Percentiles rank a stretch among this genome's conserved stretches.
These are phyloP conservation scores for Dispira simplex DNA, from an alignment of 192 early-diverging fungal species.

Conservation along the genomic window DNA sequence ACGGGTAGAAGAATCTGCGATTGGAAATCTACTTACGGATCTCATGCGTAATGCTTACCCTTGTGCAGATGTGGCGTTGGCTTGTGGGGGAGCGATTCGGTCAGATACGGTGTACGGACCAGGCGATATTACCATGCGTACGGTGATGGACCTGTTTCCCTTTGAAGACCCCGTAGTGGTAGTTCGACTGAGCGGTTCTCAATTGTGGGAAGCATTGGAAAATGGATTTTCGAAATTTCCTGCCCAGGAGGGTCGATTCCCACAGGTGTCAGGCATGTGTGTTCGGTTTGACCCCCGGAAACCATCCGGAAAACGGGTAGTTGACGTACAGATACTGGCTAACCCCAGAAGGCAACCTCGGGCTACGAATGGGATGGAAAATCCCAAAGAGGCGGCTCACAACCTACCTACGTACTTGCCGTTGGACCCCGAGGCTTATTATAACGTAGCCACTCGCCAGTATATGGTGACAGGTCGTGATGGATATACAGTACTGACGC, in stretches of 20 bases:
- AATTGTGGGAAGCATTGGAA: conserved; percentile 44
- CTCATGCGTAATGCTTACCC: conserved; percentile 40
- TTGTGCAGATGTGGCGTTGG: conserved; percentile 21
- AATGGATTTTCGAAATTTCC: conserved; percentile 49
- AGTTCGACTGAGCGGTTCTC: conserved; percentile 37
- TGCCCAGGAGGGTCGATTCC: conserved; percentile 52
- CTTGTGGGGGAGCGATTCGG: conserved; percentile 47
- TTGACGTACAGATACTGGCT: conserved; percentile 24
- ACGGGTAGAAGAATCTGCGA: conserved; percentile 37
- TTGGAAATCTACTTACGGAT: conserved; percentile 46
- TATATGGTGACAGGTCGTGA: conserved; percentile 50
- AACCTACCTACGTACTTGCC: conserved; percentile 17
- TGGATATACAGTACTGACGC: conserved; percentile 31
- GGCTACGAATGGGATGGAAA: too few species aligned
- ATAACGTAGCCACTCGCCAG: conserved; percentile 36
- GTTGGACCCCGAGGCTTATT: conserved; percentile 30
- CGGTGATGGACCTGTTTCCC: conserved; percentile 49
- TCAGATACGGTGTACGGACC: conserved; percentile 36
- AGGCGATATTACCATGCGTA: conserved; percentile 38
- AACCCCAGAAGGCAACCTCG: conserved; percentile 16
- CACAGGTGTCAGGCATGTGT: conserved; percentile 43
- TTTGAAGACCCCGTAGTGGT: conserved; percentile 54
- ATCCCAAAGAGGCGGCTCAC: not conserved
- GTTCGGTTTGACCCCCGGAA: conserved; percentile 35
- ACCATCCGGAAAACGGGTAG: conserved; percentile 31